Conservation (phyloP, 495 filamentous ascomycete genomes). For the Aspergillus egyptiacus region DNA sequence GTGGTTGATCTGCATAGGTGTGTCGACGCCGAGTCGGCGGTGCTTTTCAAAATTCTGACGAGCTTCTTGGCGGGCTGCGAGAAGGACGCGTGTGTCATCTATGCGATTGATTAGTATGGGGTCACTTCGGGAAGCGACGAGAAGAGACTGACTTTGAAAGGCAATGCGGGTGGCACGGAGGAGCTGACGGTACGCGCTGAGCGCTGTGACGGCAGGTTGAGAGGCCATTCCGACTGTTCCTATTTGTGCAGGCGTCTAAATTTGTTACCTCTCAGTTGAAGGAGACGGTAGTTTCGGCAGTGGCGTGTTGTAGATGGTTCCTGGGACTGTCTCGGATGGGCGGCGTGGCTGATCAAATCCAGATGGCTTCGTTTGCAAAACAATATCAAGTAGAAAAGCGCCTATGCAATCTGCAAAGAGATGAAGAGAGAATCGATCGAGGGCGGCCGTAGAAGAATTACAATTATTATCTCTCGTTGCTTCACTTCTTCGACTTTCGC, state of each 20-base stretch:
- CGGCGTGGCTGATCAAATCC: too few relatives aligned
- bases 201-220: slow-evolving; percentile 47
- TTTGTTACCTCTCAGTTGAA: background rate
- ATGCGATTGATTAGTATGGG: background rate
- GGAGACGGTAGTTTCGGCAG: background rate
- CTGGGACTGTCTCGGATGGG: too few relatives aligned
- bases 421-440: too few relatives aligned
- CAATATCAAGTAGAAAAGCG: too few relatives aligned
- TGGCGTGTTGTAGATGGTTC: too few relatives aligned
- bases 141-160: slow-evolving; percentile 60
- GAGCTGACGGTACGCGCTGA: slow-evolving; percentile 75
- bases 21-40: slow-evolving; percentile 48
- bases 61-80: slow-evolving; percentile 63
- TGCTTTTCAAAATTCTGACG: slow-evolving; percentile 66
- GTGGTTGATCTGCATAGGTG: slow-evolving; percentile 56
- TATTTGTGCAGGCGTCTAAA: background rate
- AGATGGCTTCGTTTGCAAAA: too few relatives aligned
- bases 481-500: slow-evolving; percentile 10
- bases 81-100: slow-evolving; percentile 64
- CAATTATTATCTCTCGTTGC: background rate
- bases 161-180: slow-evolving; percentile 77
- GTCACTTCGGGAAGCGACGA: background rate
- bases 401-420: too few relatives aligned
- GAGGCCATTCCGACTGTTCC: slow-evolving; percentile 18
- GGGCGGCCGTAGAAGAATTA: background rate